A percentile compares a stretch with the other conserved stretches of the same genome.
Evolutionary conservation across 2,329 filamentous ascomycete genomes (phyloP).

Genomic region (Phyllosticta ampelicida): DNA sequence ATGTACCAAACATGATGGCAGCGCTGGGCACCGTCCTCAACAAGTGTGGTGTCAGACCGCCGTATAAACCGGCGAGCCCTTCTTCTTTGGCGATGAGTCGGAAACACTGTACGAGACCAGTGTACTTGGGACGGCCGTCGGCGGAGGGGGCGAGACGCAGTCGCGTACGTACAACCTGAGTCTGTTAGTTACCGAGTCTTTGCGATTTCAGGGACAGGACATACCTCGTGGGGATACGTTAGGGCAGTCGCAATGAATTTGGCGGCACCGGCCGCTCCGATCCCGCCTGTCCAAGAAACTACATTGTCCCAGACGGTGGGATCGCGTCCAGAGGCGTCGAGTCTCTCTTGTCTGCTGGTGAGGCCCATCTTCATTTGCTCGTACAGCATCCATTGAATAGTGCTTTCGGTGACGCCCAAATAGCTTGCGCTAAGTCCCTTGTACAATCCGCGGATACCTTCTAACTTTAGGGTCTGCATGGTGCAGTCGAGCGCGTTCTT

Average conservation of each 20-base stretch:
- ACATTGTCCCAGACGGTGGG: conserved; percentile 63
- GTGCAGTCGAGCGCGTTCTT: conserved; percentile 83
- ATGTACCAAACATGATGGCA: conserved; percentile 95
- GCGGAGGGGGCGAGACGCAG: conserved; percentile 73
- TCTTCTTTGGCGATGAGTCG: conserved; percentile 79
- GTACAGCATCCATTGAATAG: conserved; percentile 88
- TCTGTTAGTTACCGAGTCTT: neutral
- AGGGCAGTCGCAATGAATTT: conserved; percentile 76
- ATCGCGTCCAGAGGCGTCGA: conserved; percentile 46
- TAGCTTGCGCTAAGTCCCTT: conserved; percentile 87
- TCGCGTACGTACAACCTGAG: conserved; percentile 66
- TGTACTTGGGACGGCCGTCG: conserved; percentile 69
- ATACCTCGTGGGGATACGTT: conserved; percentile 86
- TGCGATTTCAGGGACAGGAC: conserved; percentile 15
- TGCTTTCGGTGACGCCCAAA: conserved; percentile 79
- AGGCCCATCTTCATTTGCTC: conserved; percentile 81
- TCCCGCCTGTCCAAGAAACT: conserved; percentile 68
- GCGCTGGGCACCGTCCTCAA: conserved; percentile 84
- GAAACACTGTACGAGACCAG: conserved; percentile 80
- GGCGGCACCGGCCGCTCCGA: conserved; percentile 67
- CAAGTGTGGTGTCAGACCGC: conserved; percentile 83
- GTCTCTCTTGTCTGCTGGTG: conserved; percentile 48
- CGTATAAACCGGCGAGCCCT: conserved; percentile 75
- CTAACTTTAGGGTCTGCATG: conserved; percentile 65
- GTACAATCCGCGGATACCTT: conserved; percentile 75